A percentile compares a stretch with the other conserved stretches of the same genome.
Conservation (phyloP, 345 rosid species). For the Noccaea caerulescens region DNA sequence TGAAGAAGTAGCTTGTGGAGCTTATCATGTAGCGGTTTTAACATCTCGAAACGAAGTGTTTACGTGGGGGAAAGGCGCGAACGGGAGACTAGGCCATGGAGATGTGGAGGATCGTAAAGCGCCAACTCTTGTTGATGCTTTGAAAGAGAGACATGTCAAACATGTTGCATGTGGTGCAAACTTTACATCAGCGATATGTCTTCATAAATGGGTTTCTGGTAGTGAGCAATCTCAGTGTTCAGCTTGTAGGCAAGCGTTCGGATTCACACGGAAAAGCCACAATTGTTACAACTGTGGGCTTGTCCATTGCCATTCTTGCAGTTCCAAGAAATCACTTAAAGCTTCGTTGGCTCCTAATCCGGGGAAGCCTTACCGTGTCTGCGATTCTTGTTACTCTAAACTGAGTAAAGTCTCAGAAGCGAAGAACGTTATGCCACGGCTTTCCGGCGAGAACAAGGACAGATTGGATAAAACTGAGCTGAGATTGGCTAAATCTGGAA, state of each 20-base stretch:
- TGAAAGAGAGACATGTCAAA: conserved; percentile 89
- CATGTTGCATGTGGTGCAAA: conserved; percentile 89
- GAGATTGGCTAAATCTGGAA: conserved; percentile 67
- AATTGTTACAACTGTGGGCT: conserved; percentile 98
- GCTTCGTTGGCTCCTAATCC: conserved; percentile 92
- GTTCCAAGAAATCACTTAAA: conserved; percentile 77
- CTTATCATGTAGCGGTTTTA: conserved; percentile 82
- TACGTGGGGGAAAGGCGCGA: conserved; percentile 98
- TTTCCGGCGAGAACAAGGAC: conserved; percentile 93
- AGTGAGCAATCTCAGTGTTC: conserved; percentile 94
- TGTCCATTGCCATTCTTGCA: conserved; percentile 96
- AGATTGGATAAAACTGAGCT: conserved; percentile 83
- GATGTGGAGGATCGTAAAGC: conserved; percentile 83
- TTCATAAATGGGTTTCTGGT: conserved; percentile 92
- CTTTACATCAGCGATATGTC: conserved; percentile 84
- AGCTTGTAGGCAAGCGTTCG: conserved; percentile 90
- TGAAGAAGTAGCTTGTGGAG: conserved; percentile 90
- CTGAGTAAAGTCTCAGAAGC: conserved; percentile 73
- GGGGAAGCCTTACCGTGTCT: conserved; percentile 85
- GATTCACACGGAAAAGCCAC: conserved; percentile 91
- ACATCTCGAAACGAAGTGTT: conserved; percentile 85
- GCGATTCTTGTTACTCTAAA: conserved; percentile 83
- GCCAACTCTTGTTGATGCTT: conserved; percentile 75
- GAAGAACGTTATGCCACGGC: conserved; percentile 73
- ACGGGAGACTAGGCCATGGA: conserved; percentile 96